These are phyloP conservation scores for Clonostachys chloroleuca DNA, from an alignment of 2,329 filamentous ascomycete genomes.

Conservation along the genomic window DNA sequence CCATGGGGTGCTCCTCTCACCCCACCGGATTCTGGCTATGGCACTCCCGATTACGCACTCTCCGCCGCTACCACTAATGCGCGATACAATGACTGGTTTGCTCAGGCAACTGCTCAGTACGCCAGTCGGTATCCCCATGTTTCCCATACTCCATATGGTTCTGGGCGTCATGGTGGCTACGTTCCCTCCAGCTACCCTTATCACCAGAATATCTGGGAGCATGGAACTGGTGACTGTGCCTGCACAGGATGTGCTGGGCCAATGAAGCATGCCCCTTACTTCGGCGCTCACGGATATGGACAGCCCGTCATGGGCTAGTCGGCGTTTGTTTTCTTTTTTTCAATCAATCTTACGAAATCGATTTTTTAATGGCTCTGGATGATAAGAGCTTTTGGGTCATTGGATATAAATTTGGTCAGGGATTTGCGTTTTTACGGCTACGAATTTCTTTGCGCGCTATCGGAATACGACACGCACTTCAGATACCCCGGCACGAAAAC, in stretches of 20 bases:
- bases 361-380: constrained; percentile 10
- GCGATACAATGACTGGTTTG: constrained; percentile 56
- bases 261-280: constrained; percentile 42
- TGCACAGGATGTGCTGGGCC: constrained; percentile 40
- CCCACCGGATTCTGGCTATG: constrained; percentile 57
- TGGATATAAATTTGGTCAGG: constrained; percentile 17
- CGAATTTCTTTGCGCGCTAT: constrained; percentile 21
- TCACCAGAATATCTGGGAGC: constrained; percentile 43
- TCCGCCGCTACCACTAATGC: constrained; percentile 50
- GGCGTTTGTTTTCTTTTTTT: constrained; percentile 12
- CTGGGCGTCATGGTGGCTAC: constrained; percentile 34
- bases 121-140: constrained; percentile 38
- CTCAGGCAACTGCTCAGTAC: constrained; percentile 35
- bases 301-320: constrained; percentile 51
- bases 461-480: constrained; percentile 26
- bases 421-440: constrained; percentile 21
- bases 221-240: constrained; percentile 41
- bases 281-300: constrained; percentile 41
- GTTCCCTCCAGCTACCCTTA: constrained; percentile 36
- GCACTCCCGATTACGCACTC: constrained; percentile 54
- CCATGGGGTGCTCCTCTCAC: constrained; percentile 47
- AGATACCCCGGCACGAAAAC: constrained; percentile 33
- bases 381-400: neutral
- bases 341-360: neutral
- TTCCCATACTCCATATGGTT: constrained; percentile 33